Evolutionary conservation across 257 asterid species (phyloP), one percentile per base, ranked within the genome.

Genomic region (Ophiorrhiza pumila): DNA sequence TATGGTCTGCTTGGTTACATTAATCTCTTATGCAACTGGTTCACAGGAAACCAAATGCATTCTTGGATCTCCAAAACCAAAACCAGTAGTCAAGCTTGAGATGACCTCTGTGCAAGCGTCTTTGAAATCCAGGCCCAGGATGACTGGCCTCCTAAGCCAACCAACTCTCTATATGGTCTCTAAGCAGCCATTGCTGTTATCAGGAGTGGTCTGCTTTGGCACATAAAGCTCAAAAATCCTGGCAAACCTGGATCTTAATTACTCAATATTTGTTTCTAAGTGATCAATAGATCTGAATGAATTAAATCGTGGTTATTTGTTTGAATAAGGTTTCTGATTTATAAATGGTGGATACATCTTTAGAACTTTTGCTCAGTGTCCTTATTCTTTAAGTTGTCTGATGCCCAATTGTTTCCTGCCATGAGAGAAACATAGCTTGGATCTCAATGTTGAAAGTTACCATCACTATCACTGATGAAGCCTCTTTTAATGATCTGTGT

Each of bases 11-110:
- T 56, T 72, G 65, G 79, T 80, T 70, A 52, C 47, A 64, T 70
- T 81, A 77, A 72, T 53, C 46, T 78, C 63, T 80, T 71, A 82
- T 75, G 65, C 72, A 64, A 69, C 73, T 88, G 85, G 81, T 82
- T 53, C 79, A 78, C 93, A 90, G 98, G 98, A 76, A 71, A 79
- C 85, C 79, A 84, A 78, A 83, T 90, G 95, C 80, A 68, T 73
- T 67, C 86, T 92, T 81, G 86, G 82, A 71, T 83, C 83, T 79
- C 81, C 88, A 63, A 82, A 76, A 77, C 81, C 88, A 63, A 82
- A 76, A 77, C 83, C 86, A 68, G 74, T 79, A 77, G 82, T 85
- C 77, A 86, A 79, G 87, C 82, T 83, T 78, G 82, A 71, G 87
- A 77, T 59, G 74, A 77, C 73, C 70, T 69, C 79, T 45, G 45